Evolutionary conservation across 768 basidiomycete species (phyloP).

Genomic region (Asterophora lycoperdoides): DNA sequence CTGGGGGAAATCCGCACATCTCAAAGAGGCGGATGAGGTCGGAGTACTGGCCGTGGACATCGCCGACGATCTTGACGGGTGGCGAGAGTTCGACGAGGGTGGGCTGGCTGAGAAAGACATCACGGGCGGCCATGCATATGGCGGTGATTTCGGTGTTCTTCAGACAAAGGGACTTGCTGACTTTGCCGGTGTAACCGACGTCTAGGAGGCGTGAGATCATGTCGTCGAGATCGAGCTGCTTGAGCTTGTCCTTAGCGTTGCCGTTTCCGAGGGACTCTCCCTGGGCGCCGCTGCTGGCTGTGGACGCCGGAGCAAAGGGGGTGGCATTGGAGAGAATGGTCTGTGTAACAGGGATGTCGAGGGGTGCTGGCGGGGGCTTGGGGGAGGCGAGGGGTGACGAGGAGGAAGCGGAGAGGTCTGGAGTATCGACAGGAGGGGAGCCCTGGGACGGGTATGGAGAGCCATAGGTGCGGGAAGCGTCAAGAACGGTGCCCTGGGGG

Average conservation of each 20-base stretch:
- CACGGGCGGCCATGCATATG: conserved; percentile 92
- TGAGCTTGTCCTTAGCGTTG: conserved; percentile 53
- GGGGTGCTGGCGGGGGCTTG: conserved; percentile 44
- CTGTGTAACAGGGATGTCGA: conserved; percentile 77
- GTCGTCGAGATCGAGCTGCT: conserved; percentile 90
- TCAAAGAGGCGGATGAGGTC: conserved; percentile 98
- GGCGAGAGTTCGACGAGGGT: conserved; percentile 96
- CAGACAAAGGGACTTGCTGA: conserved; percentile 90
- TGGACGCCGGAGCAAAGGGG: conserved; percentile 51
- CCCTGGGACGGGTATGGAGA: conserved; percentile 35
- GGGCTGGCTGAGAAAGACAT: conserved; percentile 94
- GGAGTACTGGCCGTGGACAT: conserved; percentile 98
- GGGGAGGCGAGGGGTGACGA: conserved; percentile 36
- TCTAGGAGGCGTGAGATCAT: conserved; percentile 96
- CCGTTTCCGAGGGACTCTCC: conserved; percentile 42
- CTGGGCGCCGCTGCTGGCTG: conserved; percentile 33
- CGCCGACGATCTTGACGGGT: conserved; percentile 98
- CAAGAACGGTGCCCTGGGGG: conserved; percentile 32
- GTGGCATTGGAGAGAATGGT: conserved; percentile 79
- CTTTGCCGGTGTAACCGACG: conserved; percentile 97
- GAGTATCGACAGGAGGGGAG: conserved; percentile 27
- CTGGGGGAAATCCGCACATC: conserved; percentile 99
- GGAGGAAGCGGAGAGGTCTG: conserved; percentile 35
- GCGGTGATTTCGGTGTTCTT: conserved; percentile 96
- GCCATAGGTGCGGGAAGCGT: conserved; percentile 25